Evolutionary conservation across 371 early-diverging fungal species (phyloP), one percentile per base, ranked within the genome.

Genomic region (Umbelopsis sp.): DNA sequence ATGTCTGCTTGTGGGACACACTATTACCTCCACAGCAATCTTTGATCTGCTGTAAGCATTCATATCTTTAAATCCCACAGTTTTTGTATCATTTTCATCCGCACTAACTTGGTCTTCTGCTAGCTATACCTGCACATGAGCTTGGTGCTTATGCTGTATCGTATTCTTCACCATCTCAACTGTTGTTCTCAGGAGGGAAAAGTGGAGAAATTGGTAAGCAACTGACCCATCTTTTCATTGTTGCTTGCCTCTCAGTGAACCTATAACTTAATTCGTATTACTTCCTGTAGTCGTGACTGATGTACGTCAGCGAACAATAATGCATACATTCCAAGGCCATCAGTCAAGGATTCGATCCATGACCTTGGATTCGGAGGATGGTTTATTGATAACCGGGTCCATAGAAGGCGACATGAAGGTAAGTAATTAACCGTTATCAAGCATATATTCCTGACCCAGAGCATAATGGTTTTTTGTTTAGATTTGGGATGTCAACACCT

Each of bases 1-100:
- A 94, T 75, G 77, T 94, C 10, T 87, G 86, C 14, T 70, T 94
- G 24, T 94, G 92, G 91, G 95, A 94, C 63, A 89, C 92, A 6
- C 70, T 94, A 9, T 63, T 94, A 22, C 92, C 95, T 1, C 69
- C 86, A 1, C 69, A 79, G 1, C 87, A 89, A 65, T 76, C 90
- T 1, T 76, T 85, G 44, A 74, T 93, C 18, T 87, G 87, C 65
- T 72, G 89, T 82, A 81, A 72, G 78, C 79, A 68, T 38, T 29
- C 4, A 29, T 4, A 29, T 29, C 29, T 29, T 29, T 29, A 29
- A 22, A 22, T 22, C 22, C 22, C 22, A 22, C 22, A 22, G 22
- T 22, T 22, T 22, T 22, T 22, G 22, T 29, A 29, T 29, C 29
- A 29, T 48, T 29, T 11, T 41, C 62, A 20, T 32, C 25, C 35